A percentile compares a stretch with the other conserved stretches of the same genome.
Conservation (phyloP, 495 filamentous ascomycete species). For the Tetracladium setigerum region DNA sequence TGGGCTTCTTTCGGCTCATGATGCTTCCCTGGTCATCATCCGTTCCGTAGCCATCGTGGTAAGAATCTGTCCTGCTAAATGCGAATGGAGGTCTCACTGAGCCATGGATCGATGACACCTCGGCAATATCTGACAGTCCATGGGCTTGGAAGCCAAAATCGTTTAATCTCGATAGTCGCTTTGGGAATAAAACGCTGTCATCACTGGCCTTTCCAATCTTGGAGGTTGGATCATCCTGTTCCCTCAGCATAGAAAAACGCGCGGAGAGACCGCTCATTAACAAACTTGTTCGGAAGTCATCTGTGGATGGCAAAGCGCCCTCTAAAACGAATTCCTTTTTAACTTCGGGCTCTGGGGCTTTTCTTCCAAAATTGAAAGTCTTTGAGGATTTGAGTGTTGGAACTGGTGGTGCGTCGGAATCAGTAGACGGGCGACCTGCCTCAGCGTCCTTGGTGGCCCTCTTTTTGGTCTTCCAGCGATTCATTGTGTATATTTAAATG, state of each 20-base stretch:
- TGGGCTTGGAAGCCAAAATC: slow-evolving; percentile 35
- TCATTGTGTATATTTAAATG: slow-evolving; percentile 40
- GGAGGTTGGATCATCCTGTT: slow-evolving; percentile 84
- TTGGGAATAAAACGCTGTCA: slow-evolving; percentile 82
- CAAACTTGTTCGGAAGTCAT: slow-evolving; percentile 95
- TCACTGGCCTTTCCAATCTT: slow-evolving; percentile 90
- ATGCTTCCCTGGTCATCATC: slow-evolving; percentile 69
- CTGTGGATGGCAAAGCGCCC: slow-evolving; percentile 65
- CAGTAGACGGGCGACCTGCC: slow-evolving; percentile 38
- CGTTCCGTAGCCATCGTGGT: slow-evolving; percentile 42
- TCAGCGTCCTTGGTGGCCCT: slow-evolving; percentile 54
- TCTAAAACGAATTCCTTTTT: slow-evolving; percentile 66
- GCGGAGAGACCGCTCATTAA: slow-evolving; percentile 93
- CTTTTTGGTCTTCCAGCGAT: slow-evolving; percentile 66
- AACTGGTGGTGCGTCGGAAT: slow-evolving; percentile 38
- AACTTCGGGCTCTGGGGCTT: slow-evolving; percentile 42
- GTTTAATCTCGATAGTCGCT: slow-evolving; percentile 65
- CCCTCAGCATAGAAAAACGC: slow-evolving; percentile 90
- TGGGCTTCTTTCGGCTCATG: slow-evolving; percentile 76
- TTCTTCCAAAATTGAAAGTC: slow-evolving; percentile 49
- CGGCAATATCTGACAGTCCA: slow-evolving; percentile 76
- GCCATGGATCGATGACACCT: slow-evolving; percentile 72
- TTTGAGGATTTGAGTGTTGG: slow-evolving; percentile 38
- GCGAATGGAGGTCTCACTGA: slow-evolving; percentile 51
- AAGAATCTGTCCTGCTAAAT: slow-evolving; percentile 14